These are phyloP conservation scores for Cryptosporidium tyzzeri DNA, from an alignment of 169 alveolate species.

Conservation along the genomic window DNA sequence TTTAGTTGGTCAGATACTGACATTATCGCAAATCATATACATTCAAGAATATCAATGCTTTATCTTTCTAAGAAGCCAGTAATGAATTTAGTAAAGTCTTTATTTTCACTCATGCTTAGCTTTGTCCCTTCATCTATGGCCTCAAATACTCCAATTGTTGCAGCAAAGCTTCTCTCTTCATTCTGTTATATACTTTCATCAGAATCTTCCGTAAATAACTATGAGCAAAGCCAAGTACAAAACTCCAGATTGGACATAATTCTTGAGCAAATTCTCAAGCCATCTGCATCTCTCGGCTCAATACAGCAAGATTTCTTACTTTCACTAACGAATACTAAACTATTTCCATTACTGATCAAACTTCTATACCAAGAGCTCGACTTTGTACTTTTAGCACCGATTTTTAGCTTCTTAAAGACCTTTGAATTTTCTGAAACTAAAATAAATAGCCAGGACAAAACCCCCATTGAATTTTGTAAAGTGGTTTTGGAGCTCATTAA, in stretches of 20 bases:
- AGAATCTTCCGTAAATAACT: not conserved
- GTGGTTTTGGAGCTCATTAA: constrained; percentile 49
- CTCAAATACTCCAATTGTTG: constrained; percentile 20
- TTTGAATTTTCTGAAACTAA: not conserved
- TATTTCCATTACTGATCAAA: constrained; percentile 24
- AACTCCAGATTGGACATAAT: constrained; percentile 1
- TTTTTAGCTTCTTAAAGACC: constrained; percentile 14
- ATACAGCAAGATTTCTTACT: constrained; percentile 63
- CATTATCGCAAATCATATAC: constrained; percentile 24
- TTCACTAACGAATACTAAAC: constrained; percentile 49
- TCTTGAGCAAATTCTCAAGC: constrained; percentile 50
- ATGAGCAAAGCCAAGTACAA: constrained; percentile 4
- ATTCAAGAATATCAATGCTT: constrained; percentile 1
- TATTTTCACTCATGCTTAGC: constrained; percentile 25
- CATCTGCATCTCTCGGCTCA: constrained; percentile 39
- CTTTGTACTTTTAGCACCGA: constrained; percentile 66
- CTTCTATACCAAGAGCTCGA: constrained; percentile 53
- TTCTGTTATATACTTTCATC: constrained; percentile 56
- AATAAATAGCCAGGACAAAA: constrained; percentile 2
- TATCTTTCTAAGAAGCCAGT: constrained; percentile 36
- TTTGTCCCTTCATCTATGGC: constrained; percentile 32
- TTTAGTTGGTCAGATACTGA: constrained; percentile 52
- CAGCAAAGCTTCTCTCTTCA: constrained; percentile 51
- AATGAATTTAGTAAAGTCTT: constrained; percentile 49
- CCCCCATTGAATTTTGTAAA: constrained; percentile 8